Conservation (phyloP, 805 yeast species). For the Ogataea kodamae region DNA sequence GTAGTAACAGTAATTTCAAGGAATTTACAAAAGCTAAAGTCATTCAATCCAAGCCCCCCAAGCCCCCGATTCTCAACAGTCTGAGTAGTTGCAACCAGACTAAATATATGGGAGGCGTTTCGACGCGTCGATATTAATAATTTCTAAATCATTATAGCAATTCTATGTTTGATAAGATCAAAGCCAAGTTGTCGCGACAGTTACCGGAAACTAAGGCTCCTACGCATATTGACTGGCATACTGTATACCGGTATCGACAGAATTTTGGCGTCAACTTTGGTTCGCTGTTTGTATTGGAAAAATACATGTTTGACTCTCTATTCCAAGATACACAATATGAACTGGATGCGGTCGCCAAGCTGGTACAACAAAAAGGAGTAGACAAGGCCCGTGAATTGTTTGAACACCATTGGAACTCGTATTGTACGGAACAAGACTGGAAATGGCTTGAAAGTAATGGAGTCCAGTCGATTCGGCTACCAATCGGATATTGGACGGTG, state of each 20-base stretch:
- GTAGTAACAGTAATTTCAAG: too few species aligned
- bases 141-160: too few species aligned
- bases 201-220: conserved; percentile 37
- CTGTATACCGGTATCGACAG: conserved; percentile 55
- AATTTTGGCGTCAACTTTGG: conserved; percentile 89
- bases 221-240: conserved; percentile 29
- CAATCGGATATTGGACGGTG: conserved; percentile 91
- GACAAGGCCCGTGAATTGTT: conserved; percentile 51
- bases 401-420: conserved; percentile 64
- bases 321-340: conserved; percentile 65
- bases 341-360: conserved; percentile 61
- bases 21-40: too few species aligned
- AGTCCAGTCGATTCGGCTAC: conserved; percentile 79
- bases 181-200: conserved; percentile 25
- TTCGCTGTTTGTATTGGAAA: conserved; percentile 72
- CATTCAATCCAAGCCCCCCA: too few species aligned
- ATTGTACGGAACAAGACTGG: conserved; percentile 73
- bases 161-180: conserved; percentile 20
- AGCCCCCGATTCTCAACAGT: too few species aligned
- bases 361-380: conserved; percentile 45
- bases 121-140: conserved; percentile 7
- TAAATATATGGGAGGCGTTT: too few species aligned
- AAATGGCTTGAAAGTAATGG: conserved; percentile 61
- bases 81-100: too few species aligned
- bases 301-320: conserved; percentile 65